Evolutionary conservation across 2,329 filamentous ascomycete genomes (phyloP), one percentile per base, ranked within the genome.

Genomic region (Cordyceps militaris): DNA sequence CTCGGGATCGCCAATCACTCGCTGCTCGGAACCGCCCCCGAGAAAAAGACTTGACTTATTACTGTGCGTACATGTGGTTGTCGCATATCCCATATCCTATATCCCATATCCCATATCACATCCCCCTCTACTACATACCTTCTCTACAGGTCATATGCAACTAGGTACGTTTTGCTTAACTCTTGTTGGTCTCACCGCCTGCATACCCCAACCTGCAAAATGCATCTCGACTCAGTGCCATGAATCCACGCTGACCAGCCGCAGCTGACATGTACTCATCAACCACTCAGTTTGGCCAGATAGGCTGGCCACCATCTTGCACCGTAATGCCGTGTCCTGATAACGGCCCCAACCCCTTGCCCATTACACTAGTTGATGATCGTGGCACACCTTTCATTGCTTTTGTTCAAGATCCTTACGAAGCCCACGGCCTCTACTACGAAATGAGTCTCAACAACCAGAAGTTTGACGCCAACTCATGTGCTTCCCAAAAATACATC

Each of bases 221-320:
- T 30, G 32, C 16, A 48, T 23, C 43, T 28, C 4, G 34, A 32
- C 13, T 10, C 11, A 13, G 13, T 43, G 36, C 26, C 30, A 11
- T 48, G 54, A 56, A 30, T 21, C 23, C 13, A 34, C 24, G 32
- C 54, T 56, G 36, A 49, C 30, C 38, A 28, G 4, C n/a, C 40
- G 24, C 32, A 56, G 42, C 28, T 36, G 23, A 47, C 42, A 56
- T 56, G 54, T 28, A 49, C n/a, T 40, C 54, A 32, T 40, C 54
- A 32, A 56, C 54, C 32, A 42, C 43, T 42, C 54, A 49, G 14
- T 49, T 56, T 13, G 13, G 54, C 44, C 54, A 56, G 42, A 49
- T 38, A 49, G 54, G 44, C 54, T 56, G 54, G 54, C 23, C 32
- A 19, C 30, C 32, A 24, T 56, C 32, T 13, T 56, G 34, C 44